Conservation (phyloP, 345 rosid species). For the Corchorus olitorius region DNA sequence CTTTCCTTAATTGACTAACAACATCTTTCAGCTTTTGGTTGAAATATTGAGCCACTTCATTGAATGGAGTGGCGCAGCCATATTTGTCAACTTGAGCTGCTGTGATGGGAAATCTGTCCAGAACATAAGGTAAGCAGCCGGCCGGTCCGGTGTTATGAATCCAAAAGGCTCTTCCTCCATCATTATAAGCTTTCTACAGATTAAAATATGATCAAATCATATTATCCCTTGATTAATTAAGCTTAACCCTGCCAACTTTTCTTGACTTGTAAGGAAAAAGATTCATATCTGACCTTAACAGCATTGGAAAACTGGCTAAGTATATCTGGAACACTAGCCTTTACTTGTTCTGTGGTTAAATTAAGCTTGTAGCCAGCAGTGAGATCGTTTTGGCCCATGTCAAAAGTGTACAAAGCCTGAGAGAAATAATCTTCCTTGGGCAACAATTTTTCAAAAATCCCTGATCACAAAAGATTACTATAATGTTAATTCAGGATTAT, state of each 20-base stretch:
- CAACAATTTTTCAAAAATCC: constrained; percentile 41
- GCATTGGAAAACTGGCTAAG: constrained; percentile 37
- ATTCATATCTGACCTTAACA: constrained; percentile 38
- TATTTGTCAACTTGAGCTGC: constrained; percentile 50
- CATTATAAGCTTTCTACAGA: constrained; percentile 42
- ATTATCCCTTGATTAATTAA: neutral
- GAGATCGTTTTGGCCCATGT: constrained; percentile 73
- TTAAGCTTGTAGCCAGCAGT: constrained; percentile 63
- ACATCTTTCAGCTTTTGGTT: constrained; percentile 47
- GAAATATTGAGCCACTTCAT: constrained; percentile 59
- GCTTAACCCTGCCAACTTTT: neutral
- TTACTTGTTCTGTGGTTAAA: constrained; percentile 58
- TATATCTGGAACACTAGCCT: constrained; percentile 59
- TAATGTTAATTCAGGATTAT: neutral
- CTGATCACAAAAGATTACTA: constrained; percentile 25
- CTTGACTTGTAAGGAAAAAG: neutral
- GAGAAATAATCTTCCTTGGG: constrained; percentile 45
- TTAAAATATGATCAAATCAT: neutral
- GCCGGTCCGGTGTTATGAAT: constrained; percentile 74
- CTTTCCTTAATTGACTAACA: constrained; percentile 43
- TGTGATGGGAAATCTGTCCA: constrained; percentile 49
- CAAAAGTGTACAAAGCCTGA: constrained; percentile 46
- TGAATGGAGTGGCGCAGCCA: constrained; percentile 62
- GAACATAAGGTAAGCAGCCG: constrained; percentile 65
- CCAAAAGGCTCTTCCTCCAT: constrained; percentile 65